phyloP scores from a whole-genome alignment of 768 basidiomycete species.

The Suillus fuscotomentosus region DNA sequence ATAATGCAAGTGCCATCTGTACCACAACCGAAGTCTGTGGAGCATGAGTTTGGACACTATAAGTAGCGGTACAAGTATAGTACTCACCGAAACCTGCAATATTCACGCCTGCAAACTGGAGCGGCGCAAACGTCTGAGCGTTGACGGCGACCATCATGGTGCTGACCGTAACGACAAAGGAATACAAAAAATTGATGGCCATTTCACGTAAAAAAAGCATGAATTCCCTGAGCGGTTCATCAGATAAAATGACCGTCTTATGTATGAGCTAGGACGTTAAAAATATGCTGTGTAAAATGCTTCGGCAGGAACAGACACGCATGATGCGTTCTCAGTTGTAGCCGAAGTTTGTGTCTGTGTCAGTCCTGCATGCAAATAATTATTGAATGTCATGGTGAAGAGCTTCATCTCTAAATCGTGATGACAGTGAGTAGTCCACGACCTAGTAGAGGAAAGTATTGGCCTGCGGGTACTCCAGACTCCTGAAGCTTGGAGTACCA shows the following conservation, averaged over 20 bases:
- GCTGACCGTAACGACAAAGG: constrained; percentile 9
- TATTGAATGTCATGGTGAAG: background rate
- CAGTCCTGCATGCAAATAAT: background rate
- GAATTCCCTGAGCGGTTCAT: background rate
- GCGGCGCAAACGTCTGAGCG: constrained; percentile 19
- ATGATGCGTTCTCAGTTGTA: background rate
- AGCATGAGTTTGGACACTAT: background rate
- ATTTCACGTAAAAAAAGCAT: constrained; percentile 11
- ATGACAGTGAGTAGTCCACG: background rate
- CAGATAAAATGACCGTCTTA: constrained; percentile 6
- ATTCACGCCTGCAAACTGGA: constrained; percentile 46
- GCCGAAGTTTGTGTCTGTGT: background rate
- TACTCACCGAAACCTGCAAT: constrained; percentile 47
- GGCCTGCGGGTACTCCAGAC: background rate
- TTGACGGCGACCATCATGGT: constrained; percentile 14
- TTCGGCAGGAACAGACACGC: background rate
- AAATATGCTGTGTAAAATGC: constrained; percentile 12
- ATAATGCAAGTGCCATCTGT: constrained; percentile 42
- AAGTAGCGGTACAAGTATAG: background rate
- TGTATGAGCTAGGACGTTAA: constrained; percentile 10
- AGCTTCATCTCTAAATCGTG: background rate
- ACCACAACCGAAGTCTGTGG: constrained; percentile 45
- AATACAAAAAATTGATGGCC: constrained; percentile 16
- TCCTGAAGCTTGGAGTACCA: background rate
- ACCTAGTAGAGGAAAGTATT: background rate